These are phyloP conservation scores for Cercospora sojina DNA, from an alignment of 2,329 filamentous ascomycete species.

Conservation along the genomic window DNA sequence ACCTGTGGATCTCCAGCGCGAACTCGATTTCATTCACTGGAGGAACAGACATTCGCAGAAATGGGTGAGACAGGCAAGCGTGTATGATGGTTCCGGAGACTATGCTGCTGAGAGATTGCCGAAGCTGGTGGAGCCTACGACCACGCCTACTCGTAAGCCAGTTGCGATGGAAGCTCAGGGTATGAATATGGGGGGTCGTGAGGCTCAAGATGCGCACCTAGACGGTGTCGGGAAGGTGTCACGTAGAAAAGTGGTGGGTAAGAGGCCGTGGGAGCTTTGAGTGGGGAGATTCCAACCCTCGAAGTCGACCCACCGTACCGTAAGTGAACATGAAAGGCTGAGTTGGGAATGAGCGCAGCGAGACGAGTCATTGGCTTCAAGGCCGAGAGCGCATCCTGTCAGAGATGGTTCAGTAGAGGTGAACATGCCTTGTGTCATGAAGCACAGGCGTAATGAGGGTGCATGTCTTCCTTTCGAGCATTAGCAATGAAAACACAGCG, in stretches of 20 bases:
- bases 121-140: neutral
- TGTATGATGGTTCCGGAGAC: neutral
- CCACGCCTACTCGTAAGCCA: neutral
- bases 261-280: neutral
- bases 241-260: neutral
- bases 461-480: neutral
- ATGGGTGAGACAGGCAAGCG: neutral
- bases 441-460: neutral
- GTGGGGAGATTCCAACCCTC: neutral
- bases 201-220: neutral
- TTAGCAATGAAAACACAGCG: neutral
- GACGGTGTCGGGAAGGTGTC: neutral
- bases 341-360: neutral
- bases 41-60: neutral
- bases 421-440: neutral
- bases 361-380: neutral
- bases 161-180: neutral
- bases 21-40: neutral
- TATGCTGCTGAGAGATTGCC: neutral
- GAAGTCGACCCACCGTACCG: neutral
- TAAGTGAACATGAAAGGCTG: neutral
- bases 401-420: neutral
- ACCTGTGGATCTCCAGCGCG: neutral
- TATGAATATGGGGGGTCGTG: neutral
- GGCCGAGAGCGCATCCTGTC: neutral